A percentile compares a stretch with the other conserved stretches of the same genome.
Conservation (phyloP, 2,329 filamentous ascomycete genomes). For the Calonectria pseudoturangicola region DNA sequence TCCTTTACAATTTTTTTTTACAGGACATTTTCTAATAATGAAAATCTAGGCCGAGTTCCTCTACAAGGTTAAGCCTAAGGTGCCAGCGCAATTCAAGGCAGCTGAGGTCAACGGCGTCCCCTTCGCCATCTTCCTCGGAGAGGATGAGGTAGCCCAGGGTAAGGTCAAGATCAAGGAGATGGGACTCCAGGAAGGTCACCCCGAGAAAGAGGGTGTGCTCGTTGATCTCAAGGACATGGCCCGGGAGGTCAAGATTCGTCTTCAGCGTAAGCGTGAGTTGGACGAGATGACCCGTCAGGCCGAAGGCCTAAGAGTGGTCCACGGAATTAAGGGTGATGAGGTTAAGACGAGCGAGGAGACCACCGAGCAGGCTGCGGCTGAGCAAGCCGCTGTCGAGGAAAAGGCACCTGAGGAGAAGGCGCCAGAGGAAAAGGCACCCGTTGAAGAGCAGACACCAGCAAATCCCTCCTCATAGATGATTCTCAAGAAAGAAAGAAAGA, state of each 20-base stretch:
- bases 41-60: conserved; percentile 83
- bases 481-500: conserved; percentile 18
- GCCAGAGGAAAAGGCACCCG: conserved; percentile 16
- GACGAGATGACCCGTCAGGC: conserved; percentile 66
- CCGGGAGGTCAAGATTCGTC: conserved; percentile 73
- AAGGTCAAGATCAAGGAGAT: conserved; percentile 91
- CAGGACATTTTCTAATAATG: conserved; percentile 39
- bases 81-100: conserved; percentile 92
- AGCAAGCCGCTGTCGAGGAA: conserved; percentile 22
- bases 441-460: conserved; percentile 26
- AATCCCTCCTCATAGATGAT: conserved; percentile 39
- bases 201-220: conserved; percentile 91
- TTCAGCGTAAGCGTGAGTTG: conserved; percentile 65
- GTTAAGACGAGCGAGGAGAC: conserved; percentile 51
- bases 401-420: conserved; percentile 25
- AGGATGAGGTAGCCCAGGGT: conserved; percentile 89
- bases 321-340: conserved; percentile 67
- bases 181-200: conserved; percentile 85
- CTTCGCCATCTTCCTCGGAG: conserved; percentile 91
- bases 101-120: conserved; percentile 88
- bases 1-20: background rate
- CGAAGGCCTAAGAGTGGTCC: conserved; percentile 67
- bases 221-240: conserved; percentile 79
- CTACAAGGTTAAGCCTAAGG: conserved; percentile 93
- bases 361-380: conserved; percentile 34